A percentile compares a stretch with the other conserved stretches of the same genome.
Evolutionary conservation across 2,329 filamentous ascomycete genomes (phyloP).

Genomic region (Aspergillus fijiensis): DNA sequence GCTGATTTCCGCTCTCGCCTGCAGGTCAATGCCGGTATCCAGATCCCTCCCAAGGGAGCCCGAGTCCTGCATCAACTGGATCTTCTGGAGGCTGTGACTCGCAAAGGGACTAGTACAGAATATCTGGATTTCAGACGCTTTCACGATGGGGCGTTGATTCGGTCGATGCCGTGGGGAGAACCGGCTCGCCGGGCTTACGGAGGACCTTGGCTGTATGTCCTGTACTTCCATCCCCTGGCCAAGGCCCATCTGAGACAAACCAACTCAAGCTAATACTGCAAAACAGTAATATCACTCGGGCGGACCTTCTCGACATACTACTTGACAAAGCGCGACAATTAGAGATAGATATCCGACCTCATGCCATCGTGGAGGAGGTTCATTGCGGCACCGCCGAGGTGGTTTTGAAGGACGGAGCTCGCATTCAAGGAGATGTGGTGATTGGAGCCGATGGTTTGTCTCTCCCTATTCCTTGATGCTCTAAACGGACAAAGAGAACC

Average conservation of each 20-base stretch:
- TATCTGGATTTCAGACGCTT: constrained; percentile 5
- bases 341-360: neutral
- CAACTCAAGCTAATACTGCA: neutral
- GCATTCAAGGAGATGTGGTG: neutral
- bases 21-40: constrained; percentile 1
- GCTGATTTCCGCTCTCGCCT: too few species aligned
- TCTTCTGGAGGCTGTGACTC: neutral
- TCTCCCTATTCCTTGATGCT: neutral
- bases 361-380: neutral
- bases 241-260: neutral
- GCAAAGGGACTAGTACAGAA: neutral
- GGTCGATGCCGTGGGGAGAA: constrained; percentile 5
- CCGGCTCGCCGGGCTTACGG: neutral
- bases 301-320: neutral
- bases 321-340: neutral
- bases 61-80: neutral
- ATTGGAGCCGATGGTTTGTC: neutral
- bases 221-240: neutral
- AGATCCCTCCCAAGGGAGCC: constrained; percentile 6
- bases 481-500: neutral
- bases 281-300: neutral
- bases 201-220: constrained; percentile 1
- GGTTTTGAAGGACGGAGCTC: neutral
- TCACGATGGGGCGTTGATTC: neutral
- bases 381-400: constrained; percentile 1